Evolutionary conservation across 441 rosid genomes (phyloP), one percentile per base, ranked within the genome.

Genomic region (Capsella rubella): DNA sequence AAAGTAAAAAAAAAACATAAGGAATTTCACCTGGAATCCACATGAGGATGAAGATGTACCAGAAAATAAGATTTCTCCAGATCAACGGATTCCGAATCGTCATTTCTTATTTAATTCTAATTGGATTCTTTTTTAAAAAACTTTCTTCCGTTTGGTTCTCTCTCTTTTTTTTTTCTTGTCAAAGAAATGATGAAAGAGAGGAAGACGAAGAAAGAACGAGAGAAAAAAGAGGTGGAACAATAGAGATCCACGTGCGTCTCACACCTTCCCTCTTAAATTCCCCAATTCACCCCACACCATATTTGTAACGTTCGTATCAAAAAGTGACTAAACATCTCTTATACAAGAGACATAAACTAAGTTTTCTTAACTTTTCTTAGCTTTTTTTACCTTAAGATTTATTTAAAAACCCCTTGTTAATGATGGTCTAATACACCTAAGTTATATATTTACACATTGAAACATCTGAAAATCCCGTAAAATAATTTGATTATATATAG

Each of bases 11-110:
- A 4, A 16, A 18, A 21, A 1, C 9, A 39, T 21, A 21, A 21
- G 25, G 25, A 21, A 21, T 21, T 1, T 63, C 85, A 93, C 97
- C 97, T 69, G 94, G 77, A 76, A 88, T 82, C 71, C 68, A 86
- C 75, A 82, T 57, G 76, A 86, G 67, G 35, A 80, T 49, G 77
- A 80, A 45, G 77, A 84, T 52, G 64, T 61, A 77, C 42, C 72
- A 74, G 49, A 76, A 46, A 8, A 82, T 34, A 42, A 81, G 49
- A n/a, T 79, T 60, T 29, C 73, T 64, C 64, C 72, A 43, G 37
- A 47, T 60, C 54, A 52, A 68, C 43, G 37, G 54, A 64, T 51
- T 54, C 56, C 65, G 70, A 55, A 69, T 32, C 68, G 69, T 32
- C 87, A 86, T 84, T 7, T 46, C 73, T 54, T 50, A 14, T 62